phyloP scores from a whole-genome alignment of 2,329 filamentous ascomycete species.

The Fusarium verrucosum region DNA sequence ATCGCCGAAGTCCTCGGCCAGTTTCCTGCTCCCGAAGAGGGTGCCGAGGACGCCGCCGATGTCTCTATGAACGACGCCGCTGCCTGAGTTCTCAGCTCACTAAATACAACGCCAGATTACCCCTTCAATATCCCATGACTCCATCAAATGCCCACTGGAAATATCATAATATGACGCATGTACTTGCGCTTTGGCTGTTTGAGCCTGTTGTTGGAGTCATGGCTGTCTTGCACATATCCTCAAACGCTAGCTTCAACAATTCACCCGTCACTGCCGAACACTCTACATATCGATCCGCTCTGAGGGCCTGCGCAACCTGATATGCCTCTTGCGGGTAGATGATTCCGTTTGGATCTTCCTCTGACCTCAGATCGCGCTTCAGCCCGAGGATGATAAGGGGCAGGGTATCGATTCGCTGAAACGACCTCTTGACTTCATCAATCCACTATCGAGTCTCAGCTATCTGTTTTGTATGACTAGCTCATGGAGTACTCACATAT shows the following conservation, averaged over 20 bases:
- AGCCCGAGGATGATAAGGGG: conserved; percentile 67
- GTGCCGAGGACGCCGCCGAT: conserved; percentile 44
- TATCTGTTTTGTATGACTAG: not conserved
- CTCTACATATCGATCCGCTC: conserved; percentile 71
- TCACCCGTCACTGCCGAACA: conserved; percentile 70
- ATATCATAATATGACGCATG: conserved; percentile 61
- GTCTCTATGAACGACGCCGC: conserved; percentile 52
- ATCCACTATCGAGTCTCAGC: conserved; percentile 60
- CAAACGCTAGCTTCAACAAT: conserved; percentile 65
- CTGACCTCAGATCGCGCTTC: conserved; percentile 68
- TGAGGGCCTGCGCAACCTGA: conserved; percentile 64
- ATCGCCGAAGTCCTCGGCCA: conserved; percentile 67
- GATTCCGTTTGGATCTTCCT: conserved; percentile 66
- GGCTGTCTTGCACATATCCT: conserved; percentile 68
- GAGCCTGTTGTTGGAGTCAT: conserved; percentile 56
- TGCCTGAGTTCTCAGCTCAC: conserved; percentile 33
- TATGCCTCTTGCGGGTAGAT: conserved; percentile 71
- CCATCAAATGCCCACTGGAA: not conserved
- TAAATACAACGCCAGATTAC: conserved; percentile 3
- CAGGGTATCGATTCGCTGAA: conserved; percentile 57
- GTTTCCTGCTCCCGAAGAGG: conserved; percentile 50
- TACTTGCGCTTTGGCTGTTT: conserved; percentile 65
- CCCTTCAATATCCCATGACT: not conserved
- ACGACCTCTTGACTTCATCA: conserved; percentile 61
- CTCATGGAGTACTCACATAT: conserved; percentile 55